These are phyloP conservation scores for Aspergillus quadricinctus DNA, from an alignment of 2,329 filamentous ascomycete species.

Conservation along the genomic window DNA sequence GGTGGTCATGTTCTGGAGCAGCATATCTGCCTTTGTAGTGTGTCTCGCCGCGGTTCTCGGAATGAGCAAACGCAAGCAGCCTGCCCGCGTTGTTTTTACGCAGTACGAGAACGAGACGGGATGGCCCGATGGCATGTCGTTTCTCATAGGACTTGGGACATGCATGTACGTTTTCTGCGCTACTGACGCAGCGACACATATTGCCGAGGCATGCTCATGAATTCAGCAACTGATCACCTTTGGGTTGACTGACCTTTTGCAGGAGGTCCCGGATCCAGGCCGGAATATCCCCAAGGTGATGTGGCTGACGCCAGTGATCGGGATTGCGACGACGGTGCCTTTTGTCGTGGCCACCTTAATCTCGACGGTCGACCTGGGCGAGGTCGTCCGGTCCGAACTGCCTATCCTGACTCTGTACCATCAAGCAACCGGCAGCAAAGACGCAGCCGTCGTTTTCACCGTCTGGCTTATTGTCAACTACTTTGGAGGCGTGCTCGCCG, in stretches of 20 bases:
- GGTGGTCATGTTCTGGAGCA: slow-evolving; percentile 14
- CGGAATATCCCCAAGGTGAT: slow-evolving; percentile 18
- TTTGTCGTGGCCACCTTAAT: slow-evolving; percentile 19
- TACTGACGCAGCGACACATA: slow-evolving; percentile 21
- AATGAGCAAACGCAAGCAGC: slow-evolving; percentile 12
- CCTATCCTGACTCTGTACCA: slow-evolving; percentile 17
- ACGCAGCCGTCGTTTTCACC: slow-evolving; percentile 13
- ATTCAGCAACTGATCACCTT: background rate
- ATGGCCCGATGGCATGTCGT: slow-evolving; percentile 21
- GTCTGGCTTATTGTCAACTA: slow-evolving; percentile 32
- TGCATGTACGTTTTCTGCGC: slow-evolving; percentile 24
- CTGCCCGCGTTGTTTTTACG: slow-evolving; percentile 9
- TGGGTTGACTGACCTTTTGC: background rate
- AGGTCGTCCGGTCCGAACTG: slow-evolving; percentile 10
- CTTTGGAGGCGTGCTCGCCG: slow-evolving; percentile 28
- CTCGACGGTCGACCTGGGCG: slow-evolving; percentile 14
- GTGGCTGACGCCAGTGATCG: slow-evolving; percentile 16
- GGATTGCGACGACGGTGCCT: slow-evolving; percentile 13
- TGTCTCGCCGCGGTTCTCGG: slow-evolving; percentile 26
- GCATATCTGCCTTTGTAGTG: slow-evolving; percentile 19
- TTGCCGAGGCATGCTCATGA: slow-evolving; percentile 16
- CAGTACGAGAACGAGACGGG: slow-evolving; percentile 19
- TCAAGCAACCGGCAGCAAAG: slow-evolving; percentile 13
- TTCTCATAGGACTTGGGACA: slow-evolving; percentile 19
- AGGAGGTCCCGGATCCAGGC: slow-evolving; percentile 19